Base-by-base conservation (phyloP, 2,329 filamentous ascomycete genomes). In the Leptographium flavum region DNA sequence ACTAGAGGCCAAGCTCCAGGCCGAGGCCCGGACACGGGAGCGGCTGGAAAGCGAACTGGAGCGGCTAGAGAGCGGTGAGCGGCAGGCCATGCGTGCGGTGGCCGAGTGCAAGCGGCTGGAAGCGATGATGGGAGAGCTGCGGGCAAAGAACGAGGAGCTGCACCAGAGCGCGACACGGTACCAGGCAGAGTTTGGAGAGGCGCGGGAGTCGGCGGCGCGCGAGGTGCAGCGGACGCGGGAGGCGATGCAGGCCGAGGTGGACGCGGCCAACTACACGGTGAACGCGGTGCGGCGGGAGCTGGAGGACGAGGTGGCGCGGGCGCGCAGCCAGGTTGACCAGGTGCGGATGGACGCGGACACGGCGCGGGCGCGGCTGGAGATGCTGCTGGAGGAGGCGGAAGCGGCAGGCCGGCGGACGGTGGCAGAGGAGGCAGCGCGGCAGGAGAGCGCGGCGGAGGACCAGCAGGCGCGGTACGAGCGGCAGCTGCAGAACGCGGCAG, bases 121-220 rank as follows among this genome's bases (percentile, higher is more conserved):
- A 55, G 55, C 49, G 7, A 50, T 76, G 7, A 60, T 81, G 19
- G 58, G 56, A n/a, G 73, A 80, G 52, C 58, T 81, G 38, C 73
- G 74, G 47, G 70, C 68, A 14, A 81, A 87, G 56, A 85, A 83
- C 55, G 71, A 83, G 55, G 77, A 81, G 51, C 73, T 90, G 46
- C 79, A 90, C 54, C 73, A 81, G 55, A 72, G 74, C 49, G 73
- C 77, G 19, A 71, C 79, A 52, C 74, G 78, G 35, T 82, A 80
- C 58, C 79, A 94, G 60, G 78, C 85, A 43, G 87, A 95, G 56
- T 83, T 90, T 55, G 76, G 87, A 48, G 85, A 94, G 56, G 84
- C 86, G 10, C 78, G 83, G 50, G 86, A 94, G 55, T 80, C 79
- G 42, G 87, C 79, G 46, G 78, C 81, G 35, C 74, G 77, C 32